These are phyloP conservation scores for Tulasnella sp. DNA, from an alignment of 768 basidiomycete genomes.

Conservation along the genomic window DNA sequence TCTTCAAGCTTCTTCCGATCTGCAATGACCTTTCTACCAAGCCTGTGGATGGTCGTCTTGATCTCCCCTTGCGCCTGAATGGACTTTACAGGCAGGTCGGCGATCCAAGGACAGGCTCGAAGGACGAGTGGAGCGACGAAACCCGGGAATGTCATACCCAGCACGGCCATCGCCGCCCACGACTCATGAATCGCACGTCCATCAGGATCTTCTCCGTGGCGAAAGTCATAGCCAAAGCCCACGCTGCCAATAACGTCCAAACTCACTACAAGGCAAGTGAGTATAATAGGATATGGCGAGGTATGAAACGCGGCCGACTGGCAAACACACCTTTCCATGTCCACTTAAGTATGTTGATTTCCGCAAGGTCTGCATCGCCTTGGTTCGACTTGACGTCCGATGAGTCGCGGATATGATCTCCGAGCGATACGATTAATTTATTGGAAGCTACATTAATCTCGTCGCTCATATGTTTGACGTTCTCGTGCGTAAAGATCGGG, in stretches of 20 bases:
- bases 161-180: constrained; percentile 24
- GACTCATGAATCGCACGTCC: constrained; percentile 25
- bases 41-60: constrained; percentile 22
- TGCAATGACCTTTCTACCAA: constrained; percentile 11
- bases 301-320: too few species aligned
- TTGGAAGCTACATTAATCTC: constrained; percentile 14
- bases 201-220: constrained; percentile 26
- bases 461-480: constrained; percentile 12
- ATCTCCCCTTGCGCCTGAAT: constrained; percentile 26
- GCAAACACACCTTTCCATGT: constrained; percentile 5
- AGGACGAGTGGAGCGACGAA: constrained; percentile 21
- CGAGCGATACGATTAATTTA: constrained; percentile 4
- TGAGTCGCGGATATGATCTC: constrained; percentile 2
- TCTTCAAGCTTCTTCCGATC: not conserved
- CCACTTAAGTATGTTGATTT: constrained; percentile 20
- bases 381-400: not conserved
- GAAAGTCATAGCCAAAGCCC: constrained; percentile 34
- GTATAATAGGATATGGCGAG: too few species aligned
- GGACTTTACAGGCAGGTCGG: constrained; percentile 22
- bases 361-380: not conserved
- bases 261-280: too few species aligned
- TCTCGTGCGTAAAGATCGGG: constrained; percentile 21
- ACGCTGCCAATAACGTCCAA: constrained; percentile 29
- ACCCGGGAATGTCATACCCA: constrained; percentile 19
- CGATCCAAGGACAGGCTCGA: constrained; percentile 25